phyloP scores from a whole-genome alignment of 2,329 filamentous ascomycete genomes.

The Botrytis hyacinthi region DNA sequence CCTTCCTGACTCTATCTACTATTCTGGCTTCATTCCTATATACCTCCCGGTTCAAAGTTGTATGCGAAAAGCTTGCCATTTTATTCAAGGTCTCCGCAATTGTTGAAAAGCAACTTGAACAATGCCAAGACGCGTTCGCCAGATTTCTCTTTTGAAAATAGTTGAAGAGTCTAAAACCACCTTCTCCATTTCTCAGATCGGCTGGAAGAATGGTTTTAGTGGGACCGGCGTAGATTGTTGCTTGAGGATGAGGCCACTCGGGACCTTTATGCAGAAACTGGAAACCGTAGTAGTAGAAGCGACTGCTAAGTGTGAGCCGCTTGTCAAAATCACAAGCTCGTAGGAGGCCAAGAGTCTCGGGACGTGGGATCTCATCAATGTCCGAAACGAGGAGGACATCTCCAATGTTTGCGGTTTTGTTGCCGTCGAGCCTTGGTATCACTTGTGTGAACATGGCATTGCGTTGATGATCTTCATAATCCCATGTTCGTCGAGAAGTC shows the following conservation, averaged over 20 bases:
- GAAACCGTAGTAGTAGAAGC: slow-evolving; percentile 43
- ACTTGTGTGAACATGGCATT: slow-evolving; percentile 58
- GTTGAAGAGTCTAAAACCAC: slow-evolving; percentile 21
- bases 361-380: slow-evolving; percentile 46
- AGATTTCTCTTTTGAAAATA: slow-evolving; percentile 38
- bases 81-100: slow-evolving; percentile 44
- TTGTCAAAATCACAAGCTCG: slow-evolving; percentile 41
- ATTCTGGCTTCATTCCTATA: slow-evolving; percentile 43
- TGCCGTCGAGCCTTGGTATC: slow-evolving; percentile 42
- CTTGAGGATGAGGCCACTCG: slow-evolving; percentile 47
- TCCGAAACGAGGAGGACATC: slow-evolving; percentile 47
- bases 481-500: slow-evolving; percentile 45
- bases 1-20: slow-evolving; percentile 43
- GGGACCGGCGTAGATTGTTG: slow-evolving; percentile 42
- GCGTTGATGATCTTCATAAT: slow-evolving; percentile 51
- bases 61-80: slow-evolving; percentile 45
- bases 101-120: slow-evolving; percentile 45
- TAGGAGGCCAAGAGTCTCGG: slow-evolving; percentile 39
- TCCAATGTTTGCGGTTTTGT: slow-evolving; percentile 34
- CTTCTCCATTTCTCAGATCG: slow-evolving; percentile 40
- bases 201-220: slow-evolving; percentile 43
- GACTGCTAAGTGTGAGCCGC: slow-evolving; percentile 38
- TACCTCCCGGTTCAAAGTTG: slow-evolving; percentile 40
- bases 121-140: slow-evolving; percentile 47
- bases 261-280: slow-evolving; percentile 40